Percentiles rank a stretch among this genome's conserved stretches.
Evolutionary conservation across 176 grass and related monocot genomes (phyloP).

Genomic region (Pontederia crassipes): DNA sequence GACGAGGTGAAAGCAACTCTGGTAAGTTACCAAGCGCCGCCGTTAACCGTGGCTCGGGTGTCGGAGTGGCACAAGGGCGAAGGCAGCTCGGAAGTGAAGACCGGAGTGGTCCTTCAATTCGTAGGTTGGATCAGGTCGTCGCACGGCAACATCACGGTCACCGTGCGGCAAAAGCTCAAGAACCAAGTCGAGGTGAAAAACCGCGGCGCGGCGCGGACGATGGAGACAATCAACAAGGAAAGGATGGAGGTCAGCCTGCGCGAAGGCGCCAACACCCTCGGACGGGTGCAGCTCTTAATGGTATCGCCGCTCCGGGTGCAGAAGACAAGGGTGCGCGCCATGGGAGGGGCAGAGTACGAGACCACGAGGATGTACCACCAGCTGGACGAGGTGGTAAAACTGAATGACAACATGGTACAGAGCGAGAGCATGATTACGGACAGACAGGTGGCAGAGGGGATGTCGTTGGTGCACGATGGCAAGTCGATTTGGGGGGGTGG

Average conservation of each 20-base stretch:
- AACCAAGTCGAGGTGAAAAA: constrained; percentile 13
- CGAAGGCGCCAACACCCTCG: background rate
- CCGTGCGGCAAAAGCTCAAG: constrained; percentile 12
- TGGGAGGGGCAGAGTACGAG: constrained; percentile 1
- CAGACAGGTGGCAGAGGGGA: constrained; percentile 11
- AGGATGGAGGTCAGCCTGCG: background rate
- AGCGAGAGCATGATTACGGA: background rate
- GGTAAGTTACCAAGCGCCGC: background rate
- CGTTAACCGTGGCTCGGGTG: background rate
- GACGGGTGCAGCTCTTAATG: background rate
- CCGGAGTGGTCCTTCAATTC: background rate
- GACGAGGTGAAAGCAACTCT: background rate
- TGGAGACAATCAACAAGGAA: constrained; percentile 8
- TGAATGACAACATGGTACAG: background rate
- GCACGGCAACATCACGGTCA: constrained; percentile 3
- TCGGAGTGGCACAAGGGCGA: background rate
- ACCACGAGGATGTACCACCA: constrained; percentile 5
- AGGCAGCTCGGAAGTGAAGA: constrained; percentile 2
- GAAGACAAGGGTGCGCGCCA: background rate
- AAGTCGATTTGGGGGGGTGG: background rate
- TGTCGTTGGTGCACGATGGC: background rate
- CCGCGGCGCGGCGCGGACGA: constrained; percentile 1
- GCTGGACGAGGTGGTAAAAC: background rate
- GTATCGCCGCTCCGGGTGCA: constrained; percentile 10
- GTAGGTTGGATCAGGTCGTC: constrained; percentile 8